Evolutionary conservation across 352 stramenopile genomes (phyloP).

Genomic region (Pythium brachiatum): DNA sequence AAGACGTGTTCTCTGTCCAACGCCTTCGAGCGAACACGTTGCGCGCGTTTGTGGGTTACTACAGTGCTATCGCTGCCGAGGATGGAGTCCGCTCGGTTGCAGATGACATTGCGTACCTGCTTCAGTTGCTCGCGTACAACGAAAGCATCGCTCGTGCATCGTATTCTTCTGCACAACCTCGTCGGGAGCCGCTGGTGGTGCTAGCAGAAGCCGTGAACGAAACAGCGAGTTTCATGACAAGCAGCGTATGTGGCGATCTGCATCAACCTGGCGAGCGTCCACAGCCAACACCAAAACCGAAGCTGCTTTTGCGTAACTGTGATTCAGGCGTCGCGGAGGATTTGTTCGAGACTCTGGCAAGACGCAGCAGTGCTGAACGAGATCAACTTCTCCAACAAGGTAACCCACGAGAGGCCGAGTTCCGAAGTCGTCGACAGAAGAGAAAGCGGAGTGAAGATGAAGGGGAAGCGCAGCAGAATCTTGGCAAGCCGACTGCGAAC

Average conservation of each 20-base stretch:
- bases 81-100: conserved; percentile 14
- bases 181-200: conserved; percentile 45
- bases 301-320: conserved; percentile 47
- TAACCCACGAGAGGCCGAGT: neutral
- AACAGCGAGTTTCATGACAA: conserved; percentile 62
- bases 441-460: conserved; percentile 22
- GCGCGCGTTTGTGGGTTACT: conserved; percentile 66
- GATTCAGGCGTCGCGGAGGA: conserved; percentile 54
- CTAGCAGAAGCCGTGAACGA: conserved; percentile 42
- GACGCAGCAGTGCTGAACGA: conserved; percentile 19
- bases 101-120: conserved; percentile 19
- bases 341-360: conserved; percentile 54
- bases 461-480: neutral
- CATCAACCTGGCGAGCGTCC: conserved; percentile 52
- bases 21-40: conserved; percentile 43
- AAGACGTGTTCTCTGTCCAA: conserved; percentile 14
- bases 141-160: neutral
- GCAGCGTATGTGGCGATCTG: conserved; percentile 51
- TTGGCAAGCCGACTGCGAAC: conserved; percentile 27
- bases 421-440: conserved; percentile 13
- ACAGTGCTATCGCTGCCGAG: conserved; percentile 45
- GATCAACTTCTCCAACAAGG: neutral
- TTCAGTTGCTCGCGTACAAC: conserved; percentile 12
- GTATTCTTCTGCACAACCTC: conserved; percentile 27
- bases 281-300: conserved; percentile 20